These are phyloP conservation scores for Cucurbita pepo DNA, from an alignment of 306 rosid species.

Conservation along the genomic window DNA sequence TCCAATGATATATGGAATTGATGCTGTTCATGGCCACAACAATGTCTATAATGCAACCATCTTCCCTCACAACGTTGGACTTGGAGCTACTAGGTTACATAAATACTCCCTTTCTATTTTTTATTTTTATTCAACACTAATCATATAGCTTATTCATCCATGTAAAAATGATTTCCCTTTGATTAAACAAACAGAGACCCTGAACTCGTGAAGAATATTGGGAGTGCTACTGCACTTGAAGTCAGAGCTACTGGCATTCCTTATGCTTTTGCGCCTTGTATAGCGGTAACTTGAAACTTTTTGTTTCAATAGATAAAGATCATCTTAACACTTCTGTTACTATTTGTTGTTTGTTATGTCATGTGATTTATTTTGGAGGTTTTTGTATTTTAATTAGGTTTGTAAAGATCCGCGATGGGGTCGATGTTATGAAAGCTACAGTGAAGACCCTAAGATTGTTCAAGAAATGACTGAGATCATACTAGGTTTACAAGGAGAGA, in stretches of 20 bases:
- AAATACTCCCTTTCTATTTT: not conserved
- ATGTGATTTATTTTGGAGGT: not conserved
- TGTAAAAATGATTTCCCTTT: not conserved
- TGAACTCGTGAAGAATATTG: not conserved
- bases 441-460: not conserved
- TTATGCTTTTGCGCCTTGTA: not conserved
- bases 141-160: too few species aligned
- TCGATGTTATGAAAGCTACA: not conserved
- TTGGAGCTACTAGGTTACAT: not conserved
- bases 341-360: not conserved
- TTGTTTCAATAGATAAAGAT: not conserved
- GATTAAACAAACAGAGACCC: not conserved
- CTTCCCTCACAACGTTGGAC: not conserved
- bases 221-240: not conserved
- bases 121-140: not conserved
- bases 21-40: not conserved
- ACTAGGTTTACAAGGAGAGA: slow-evolving; percentile 2
- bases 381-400: not conserved
- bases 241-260: not conserved
- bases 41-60: not conserved
- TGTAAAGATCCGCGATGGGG: slow-evolving; percentile 10
- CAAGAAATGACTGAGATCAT: slow-evolving; percentile 1
- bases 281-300: not conserved
- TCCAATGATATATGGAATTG: not conserved
- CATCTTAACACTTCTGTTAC: not conserved